Evolutionary conservation across 1,139 yeast species (phyloP), one percentile per base, ranked within the genome.

Genomic region (Nadsonia commutata): DNA sequence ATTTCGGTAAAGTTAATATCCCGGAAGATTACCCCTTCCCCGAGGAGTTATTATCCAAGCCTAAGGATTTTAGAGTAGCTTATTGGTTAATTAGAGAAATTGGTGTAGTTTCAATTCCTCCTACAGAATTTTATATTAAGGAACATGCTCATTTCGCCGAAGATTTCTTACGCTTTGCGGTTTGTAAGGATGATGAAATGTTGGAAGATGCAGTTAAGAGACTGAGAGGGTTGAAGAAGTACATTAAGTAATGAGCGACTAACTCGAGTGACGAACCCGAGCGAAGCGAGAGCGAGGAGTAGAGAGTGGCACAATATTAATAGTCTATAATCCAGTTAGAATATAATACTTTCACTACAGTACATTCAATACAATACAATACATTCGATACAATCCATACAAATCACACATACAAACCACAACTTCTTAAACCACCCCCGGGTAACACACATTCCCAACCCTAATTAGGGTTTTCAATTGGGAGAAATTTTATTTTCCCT

Each of bases 101-200:
- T 45, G 98, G 98, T 3, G 94, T 90, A 39, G 97, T 90, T 20
- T 82, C 94, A 4, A 88, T 90, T 52, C 98, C 98, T 11, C 97
- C 97, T 23, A 81, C 95, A 3, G 98, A 88, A 61, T 90, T 90
- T 58, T 77, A 84, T 56, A 72, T 76, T 39, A 71, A 74, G 40
- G 78, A 82, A 59, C 74, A 75, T 48, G 88, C 83, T 27, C 70
- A 74, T 47, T 75, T 79, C 17, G 86, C 90, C 43, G 95, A 86
- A 57, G 80, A 83, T 53, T 76, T 86, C 59, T 68, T 90, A 49
- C 76, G 98, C 59, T 88, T 90, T 62, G 97, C 98, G 16, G 94
- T 90, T 17, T 90, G 98, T 69, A 90, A 90, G 65, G 95, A 82
- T 54, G 94, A 90, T 58, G 68, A 66, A 3, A 69, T 84, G 48